Base-by-base conservation (phyloP, 2,329 filamentous ascomycete genomes). In the Neocucurbitaria cava region DNA sequence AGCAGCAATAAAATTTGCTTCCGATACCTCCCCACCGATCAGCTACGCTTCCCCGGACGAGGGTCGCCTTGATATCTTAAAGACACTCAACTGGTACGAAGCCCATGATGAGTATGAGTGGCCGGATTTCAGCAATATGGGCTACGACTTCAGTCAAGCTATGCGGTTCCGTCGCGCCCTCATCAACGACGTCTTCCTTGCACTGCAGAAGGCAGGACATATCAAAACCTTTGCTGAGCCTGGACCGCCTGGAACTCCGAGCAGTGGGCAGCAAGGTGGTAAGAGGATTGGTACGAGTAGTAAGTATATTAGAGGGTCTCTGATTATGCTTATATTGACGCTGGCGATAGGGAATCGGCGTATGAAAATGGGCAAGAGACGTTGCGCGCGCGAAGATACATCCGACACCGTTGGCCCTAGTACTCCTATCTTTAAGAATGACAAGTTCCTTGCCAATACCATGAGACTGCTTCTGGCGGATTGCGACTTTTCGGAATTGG, bases 111-210 rank as follows among this genome's bases (percentile, higher is more conserved):
- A 56, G 21, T 68, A 68, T 21, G 21, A 46, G 4, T 65, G 61
- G 64, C 63, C 63, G 0, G 49, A 60, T 11, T 65, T 69, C 39
- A 15, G 23, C 2, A 24, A 35, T 4, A 26, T 50, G 9, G 52
- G 56, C 21, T 62, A 42, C 42, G 54, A 62, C 44, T 70, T 67
- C 38, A 39, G 15, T 2, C 53, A 62, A 35, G 39, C 42, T 1
- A 66, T 68, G 62, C 43, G 53, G 7, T 50, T 67, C 2, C 53
- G 61, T 2, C 52, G 61, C 17, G 55, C 47, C 1, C 57, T 68
- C 0, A 57, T 69, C 1, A 52, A 45, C 10, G 61, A 69, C 28
- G 47, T 62, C 18, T 62, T 53, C 23, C 23, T 45, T 8, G 58
- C 58, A 3, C 42, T 65, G 15, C 23, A 57, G 20, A 54, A 56